A percentile compares a stretch with the other conserved stretches of the same genome.
Conservation (phyloP, 2,329 filamentous ascomycete genomes). For the Colletotrichum higginsianum region DNA sequence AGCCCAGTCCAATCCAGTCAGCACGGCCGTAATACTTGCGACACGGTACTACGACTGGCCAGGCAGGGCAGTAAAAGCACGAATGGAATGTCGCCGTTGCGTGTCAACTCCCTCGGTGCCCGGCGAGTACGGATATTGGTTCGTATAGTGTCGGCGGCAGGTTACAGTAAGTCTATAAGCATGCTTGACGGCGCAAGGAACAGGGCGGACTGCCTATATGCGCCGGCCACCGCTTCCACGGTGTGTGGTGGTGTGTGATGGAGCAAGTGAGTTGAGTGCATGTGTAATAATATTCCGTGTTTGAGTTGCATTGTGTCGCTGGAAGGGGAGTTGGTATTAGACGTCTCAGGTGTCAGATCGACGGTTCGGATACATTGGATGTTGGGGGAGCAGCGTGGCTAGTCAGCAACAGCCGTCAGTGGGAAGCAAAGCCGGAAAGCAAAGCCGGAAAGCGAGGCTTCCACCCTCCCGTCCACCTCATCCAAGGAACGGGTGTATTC, state of each 20-base stretch:
- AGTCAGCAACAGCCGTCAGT: constrained; percentile 22
- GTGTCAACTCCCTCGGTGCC: neutral
- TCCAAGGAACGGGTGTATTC: constrained; percentile 13
- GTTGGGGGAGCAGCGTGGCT: constrained; percentile 13
- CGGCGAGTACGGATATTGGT: neutral
- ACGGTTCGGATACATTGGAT: constrained; percentile 35
- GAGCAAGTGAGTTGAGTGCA: neutral
- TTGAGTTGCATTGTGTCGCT: constrained; percentile 27
- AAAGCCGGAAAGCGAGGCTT: neutral
- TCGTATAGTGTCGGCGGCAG: constrained; percentile 1
- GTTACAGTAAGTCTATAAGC: constrained; percentile 17
- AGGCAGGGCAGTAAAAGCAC: constrained; percentile 3
- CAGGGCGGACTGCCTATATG: constrained; percentile 27
- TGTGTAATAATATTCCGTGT: constrained; percentile 19
- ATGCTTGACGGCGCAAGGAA: neutral
- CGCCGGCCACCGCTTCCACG: constrained; percentile 33
- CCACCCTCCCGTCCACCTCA: constrained; percentile 3
- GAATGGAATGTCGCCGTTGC: constrained; percentile 6
- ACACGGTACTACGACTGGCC: constrained; percentile 1
- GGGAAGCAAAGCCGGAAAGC: constrained; percentile 10
- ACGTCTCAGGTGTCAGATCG: constrained; percentile 26
- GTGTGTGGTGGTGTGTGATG: neutral
- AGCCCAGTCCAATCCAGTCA: constrained; percentile 14
- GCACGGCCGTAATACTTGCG: constrained; percentile 18
- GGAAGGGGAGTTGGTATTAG: constrained; percentile 23